Percentiles rank a stretch among this genome's conserved stretches.
These are phyloP conservation scores for Ramaria sp. DNA, from an alignment of 768 basidiomycete genomes.

Conservation along the genomic window DNA sequence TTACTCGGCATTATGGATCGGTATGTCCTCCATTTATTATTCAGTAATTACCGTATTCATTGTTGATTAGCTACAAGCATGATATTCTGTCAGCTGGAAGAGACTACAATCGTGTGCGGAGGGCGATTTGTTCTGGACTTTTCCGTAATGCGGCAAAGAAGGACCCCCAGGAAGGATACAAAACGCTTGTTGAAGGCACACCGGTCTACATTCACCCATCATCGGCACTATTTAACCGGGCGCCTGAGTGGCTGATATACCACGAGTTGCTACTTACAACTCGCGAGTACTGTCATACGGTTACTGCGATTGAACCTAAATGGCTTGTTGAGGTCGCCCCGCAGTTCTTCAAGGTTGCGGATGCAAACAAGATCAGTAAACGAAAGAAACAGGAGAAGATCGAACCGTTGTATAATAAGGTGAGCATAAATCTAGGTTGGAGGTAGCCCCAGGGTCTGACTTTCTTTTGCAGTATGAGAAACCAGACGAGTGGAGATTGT, in stretches of 20 bases:
- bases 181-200: conserved; percentile 94
- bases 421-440: conserved; percentile 13
- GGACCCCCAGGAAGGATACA: conserved; percentile 96
- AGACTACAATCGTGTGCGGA: conserved; percentile 88
- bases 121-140: conserved; percentile 94
- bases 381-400: conserved; percentile 95
- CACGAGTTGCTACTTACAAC: conserved; percentile 95
- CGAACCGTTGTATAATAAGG: conserved; percentile 88
- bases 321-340: conserved; percentile 98
- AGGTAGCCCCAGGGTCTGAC: conserved; percentile 2
- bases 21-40: conserved; percentile 29
- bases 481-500: conserved; percentile 88
- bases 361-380: conserved; percentile 95
- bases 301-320: conserved; percentile 93
- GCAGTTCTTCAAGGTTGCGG: conserved; percentile 97
- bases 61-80: conserved; percentile 71
- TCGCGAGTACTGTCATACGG: conserved; percentile 88
- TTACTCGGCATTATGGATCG: conserved; percentile 98
- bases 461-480: conserved; percentile 53
- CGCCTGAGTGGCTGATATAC: conserved; percentile 93
- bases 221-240: conserved; percentile 91
- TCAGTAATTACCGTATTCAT: not conserved
- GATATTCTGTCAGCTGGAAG: conserved; percentile 87
- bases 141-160: conserved; percentile 99
- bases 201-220: conserved; percentile 98